Conservation (phyloP, 2,329 filamentous ascomycete species). For the Trichoderma citrinoviride region DNA sequence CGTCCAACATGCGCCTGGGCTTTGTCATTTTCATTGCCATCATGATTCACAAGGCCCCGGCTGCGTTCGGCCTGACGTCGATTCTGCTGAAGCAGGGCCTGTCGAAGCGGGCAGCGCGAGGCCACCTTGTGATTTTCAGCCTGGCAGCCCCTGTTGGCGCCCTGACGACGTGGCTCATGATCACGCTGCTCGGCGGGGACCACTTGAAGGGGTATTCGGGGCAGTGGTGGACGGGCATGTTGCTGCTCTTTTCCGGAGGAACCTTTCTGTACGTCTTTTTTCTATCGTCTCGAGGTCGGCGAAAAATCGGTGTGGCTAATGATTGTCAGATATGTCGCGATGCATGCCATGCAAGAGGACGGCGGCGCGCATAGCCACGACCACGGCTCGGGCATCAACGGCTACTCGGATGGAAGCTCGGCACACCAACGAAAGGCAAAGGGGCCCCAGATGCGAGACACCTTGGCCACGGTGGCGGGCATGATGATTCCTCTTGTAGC, state of each 20-base stretch:
- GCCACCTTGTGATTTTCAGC: slow-evolving; percentile 87
- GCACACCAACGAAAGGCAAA: slow-evolving; percentile 49
- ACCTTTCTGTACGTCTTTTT: slow-evolving; percentile 76
- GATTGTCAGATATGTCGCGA: slow-evolving; percentile 77
- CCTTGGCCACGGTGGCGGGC: slow-evolving; percentile 66
- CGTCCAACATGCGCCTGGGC: slow-evolving; percentile 70
- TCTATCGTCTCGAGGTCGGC: neutral
- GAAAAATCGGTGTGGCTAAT: neutral
- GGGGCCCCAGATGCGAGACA: slow-evolving; percentile 64
- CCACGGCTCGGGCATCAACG: slow-evolving; percentile 49
- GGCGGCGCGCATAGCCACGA: slow-evolving; percentile 50
- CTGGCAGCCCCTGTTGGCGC: slow-evolving; percentile 86
- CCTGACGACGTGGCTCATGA: slow-evolving; percentile 75
- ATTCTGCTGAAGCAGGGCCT: slow-evolving; percentile 87
- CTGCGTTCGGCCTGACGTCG: slow-evolving; percentile 90
- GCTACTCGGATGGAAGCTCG: slow-evolving; percentile 50
- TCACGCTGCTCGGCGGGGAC: slow-evolving; percentile 68
- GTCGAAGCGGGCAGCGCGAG: slow-evolving; percentile 78
- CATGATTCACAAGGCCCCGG: slow-evolving; percentile 95
- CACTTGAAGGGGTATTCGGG: slow-evolving; percentile 58
- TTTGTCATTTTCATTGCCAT: slow-evolving; percentile 94
- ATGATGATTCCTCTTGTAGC: slow-evolving; percentile 78
- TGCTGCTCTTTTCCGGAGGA: slow-evolving; percentile 91
- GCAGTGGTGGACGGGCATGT: slow-evolving; percentile 86
- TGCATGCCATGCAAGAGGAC: slow-evolving; percentile 95